phyloP scores from a whole-genome alignment of 1,284 basidiomycete genomes.

The Porogramme epimiltina region DNA sequence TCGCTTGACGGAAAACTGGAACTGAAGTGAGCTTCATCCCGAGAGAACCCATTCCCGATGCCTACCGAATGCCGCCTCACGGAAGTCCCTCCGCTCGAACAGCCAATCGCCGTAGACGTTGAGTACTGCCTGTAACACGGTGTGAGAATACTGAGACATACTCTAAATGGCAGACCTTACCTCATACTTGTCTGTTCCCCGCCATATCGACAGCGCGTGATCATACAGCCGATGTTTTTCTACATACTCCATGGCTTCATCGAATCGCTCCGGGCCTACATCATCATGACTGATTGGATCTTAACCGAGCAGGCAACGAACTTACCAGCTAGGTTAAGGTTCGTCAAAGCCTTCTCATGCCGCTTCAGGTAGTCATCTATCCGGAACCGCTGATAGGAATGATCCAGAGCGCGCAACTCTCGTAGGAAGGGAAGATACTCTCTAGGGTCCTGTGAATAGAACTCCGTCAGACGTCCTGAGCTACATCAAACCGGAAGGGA shows the following conservation, averaged over 20 bases:
- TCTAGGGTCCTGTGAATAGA: conserved; percentile 77
- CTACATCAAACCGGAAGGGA: background rate
- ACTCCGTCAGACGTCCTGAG: background rate
- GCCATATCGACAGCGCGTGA: conserved; percentile 75
- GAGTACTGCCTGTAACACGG: conserved; percentile 47
- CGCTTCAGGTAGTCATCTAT: conserved; percentile 94
- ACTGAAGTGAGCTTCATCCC: background rate
- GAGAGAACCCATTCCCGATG: conserved; percentile 7
- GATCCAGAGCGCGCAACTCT: conserved; percentile 81
- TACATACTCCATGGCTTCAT: conserved; percentile 81
- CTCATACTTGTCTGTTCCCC: conserved; percentile 59
- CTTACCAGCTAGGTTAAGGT: conserved; percentile 76
- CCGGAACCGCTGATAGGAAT: conserved; percentile 84
- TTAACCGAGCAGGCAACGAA: background rate
- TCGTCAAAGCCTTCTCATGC: conserved; percentile 72
- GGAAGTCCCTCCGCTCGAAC: conserved; percentile 82
- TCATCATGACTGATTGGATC: background rate
- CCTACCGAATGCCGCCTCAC: conserved; percentile 81
- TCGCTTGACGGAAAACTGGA: conserved; percentile 75
- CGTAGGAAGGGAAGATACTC: conserved; percentile 98
- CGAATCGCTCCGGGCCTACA: conserved; percentile 65
- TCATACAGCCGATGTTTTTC: conserved; percentile 81
- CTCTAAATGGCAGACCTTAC: too few relatives aligned
- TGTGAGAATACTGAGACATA: too few relatives aligned
- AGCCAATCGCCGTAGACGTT: conserved; percentile 88